These are phyloP conservation scores for Alternaria alternata DNA, from an alignment of 2,329 filamentous ascomycete genomes.

Conservation along the genomic window DNA sequence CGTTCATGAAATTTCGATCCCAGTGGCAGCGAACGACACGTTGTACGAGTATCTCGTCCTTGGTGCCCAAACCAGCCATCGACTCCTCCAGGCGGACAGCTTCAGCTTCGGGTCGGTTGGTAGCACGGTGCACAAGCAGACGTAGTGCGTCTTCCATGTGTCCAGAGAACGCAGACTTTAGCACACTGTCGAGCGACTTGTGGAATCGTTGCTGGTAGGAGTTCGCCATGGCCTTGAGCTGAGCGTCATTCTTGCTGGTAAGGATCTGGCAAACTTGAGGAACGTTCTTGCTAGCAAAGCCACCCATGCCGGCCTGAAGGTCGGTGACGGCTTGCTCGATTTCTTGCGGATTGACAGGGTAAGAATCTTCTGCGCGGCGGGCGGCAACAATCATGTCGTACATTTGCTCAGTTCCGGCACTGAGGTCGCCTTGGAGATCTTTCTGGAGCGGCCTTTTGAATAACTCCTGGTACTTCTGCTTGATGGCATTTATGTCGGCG, in stretches of 20 bases:
- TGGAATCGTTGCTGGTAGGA: conserved; percentile 78
- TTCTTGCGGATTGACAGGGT: conserved; percentile 74
- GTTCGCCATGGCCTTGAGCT: conserved; percentile 81
- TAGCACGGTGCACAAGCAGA: conserved; percentile 77
- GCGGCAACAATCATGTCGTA: conserved; percentile 84
- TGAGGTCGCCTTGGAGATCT: conserved; percentile 80
- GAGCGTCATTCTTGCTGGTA: conserved; percentile 76
- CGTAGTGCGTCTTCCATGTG: conserved; percentile 90
- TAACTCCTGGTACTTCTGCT: conserved; percentile 74
- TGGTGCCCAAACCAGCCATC: conserved; percentile 88
- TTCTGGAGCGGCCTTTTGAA: conserved; percentile 73
- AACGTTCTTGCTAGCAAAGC: conserved; percentile 75
- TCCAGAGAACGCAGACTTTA: conserved; percentile 84
- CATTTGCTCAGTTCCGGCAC: conserved; percentile 83
- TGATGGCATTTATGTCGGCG: conserved; percentile 88
- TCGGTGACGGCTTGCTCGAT: conserved; percentile 79
- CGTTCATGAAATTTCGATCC: conserved; percentile 76
- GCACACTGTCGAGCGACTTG: conserved; percentile 73
- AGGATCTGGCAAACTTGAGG: conserved; percentile 81
- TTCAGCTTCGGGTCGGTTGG: conserved; percentile 84
- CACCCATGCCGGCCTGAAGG: conserved; percentile 73
- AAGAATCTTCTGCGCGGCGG: conserved; percentile 77
- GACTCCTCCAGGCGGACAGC: conserved; percentile 82
- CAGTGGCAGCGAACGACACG: conserved; percentile 85
- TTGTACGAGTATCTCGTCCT: conserved; percentile 79